phyloP scores from a whole-genome alignment of 1,284 basidiomycete species.

The Amylostereum areolatum region DNA sequence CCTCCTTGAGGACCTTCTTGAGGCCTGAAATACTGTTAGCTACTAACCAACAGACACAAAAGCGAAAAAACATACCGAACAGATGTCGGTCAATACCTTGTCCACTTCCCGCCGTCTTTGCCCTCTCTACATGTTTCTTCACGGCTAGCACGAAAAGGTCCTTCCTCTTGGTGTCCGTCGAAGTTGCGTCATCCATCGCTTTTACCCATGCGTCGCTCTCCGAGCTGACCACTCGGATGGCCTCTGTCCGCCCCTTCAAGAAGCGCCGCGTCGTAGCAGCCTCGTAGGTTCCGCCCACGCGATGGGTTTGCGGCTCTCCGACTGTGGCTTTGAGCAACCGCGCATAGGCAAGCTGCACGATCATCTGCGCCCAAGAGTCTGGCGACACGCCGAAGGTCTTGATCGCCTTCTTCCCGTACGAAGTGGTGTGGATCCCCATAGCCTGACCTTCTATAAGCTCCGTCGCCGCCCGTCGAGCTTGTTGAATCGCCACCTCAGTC shows the following conservation, averaged over 20 bases:
- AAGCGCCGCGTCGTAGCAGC: slow-evolving; percentile 83
- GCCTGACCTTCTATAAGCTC: slow-evolving; percentile 65
- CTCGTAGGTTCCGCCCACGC: slow-evolving; percentile 75
- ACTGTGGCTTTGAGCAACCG: slow-evolving; percentile 39
- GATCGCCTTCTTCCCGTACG: slow-evolving; percentile 85
- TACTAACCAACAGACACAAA: neutral
- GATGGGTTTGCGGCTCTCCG: slow-evolving; percentile 27
- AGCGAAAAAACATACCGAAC: slow-evolving; percentile 45
- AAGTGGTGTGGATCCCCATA: slow-evolving; percentile 61
- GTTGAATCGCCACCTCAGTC: slow-evolving; percentile 42
- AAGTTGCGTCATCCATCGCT: slow-evolving; percentile 59
- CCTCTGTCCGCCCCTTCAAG: slow-evolving; percentile 84
- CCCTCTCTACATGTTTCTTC: slow-evolving; percentile 65
- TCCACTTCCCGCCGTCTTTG: slow-evolving; percentile 65
- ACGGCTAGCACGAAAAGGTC: slow-evolving; percentile 60
- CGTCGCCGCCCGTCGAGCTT: slow-evolving; percentile 51
- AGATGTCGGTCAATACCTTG: slow-evolving; percentile 83
- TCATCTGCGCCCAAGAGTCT: slow-evolving; percentile 91
- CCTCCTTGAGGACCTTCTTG: slow-evolving; percentile 55
- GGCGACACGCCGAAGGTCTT: slow-evolving; percentile 82
- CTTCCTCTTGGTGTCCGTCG: slow-evolving; percentile 40
- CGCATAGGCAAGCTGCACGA: slow-evolving; percentile 81
- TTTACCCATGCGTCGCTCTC: slow-evolving; percentile 71
- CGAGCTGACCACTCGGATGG: slow-evolving; percentile 71
- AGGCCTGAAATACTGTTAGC: slow-evolving; percentile 41